Evolutionary conservation across 2,329 filamentous ascomycete genomes (phyloP), one percentile per base, ranked within the genome.

Genomic region (Sporothrix globosa): DNA sequence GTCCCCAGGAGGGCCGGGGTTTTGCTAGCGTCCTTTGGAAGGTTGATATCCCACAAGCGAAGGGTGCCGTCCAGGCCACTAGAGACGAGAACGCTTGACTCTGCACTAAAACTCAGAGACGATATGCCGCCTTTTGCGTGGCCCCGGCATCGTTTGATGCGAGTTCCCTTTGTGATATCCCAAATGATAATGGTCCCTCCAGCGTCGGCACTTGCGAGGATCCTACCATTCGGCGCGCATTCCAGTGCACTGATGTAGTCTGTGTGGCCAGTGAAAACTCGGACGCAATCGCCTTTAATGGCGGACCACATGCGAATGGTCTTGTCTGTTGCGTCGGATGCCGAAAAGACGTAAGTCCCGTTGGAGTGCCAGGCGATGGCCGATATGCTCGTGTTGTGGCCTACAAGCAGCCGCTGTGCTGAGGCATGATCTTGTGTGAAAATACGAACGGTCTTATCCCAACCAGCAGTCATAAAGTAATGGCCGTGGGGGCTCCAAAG

Each of bases 291-390:
- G 39, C 96, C 96, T 10, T 91, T 95, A 13, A 89, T 87, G n/a
- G 97, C 88, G 11, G 93, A 90, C 96, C 96, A 99, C 95, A 99
- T 98, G 41, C 96, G 90, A 46, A 98, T 92, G 0, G 93, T 96
- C 79, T 95, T 95, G 80, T 99, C 88, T 7, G 85, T 87, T 77
- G 90, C 94, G 74, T 92, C 92, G 14, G 93, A 96, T 3, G 92
- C 93, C 0, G 96, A 97, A 80, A 99, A 97, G 58, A 97, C 84
- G 76, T 98, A 99, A 6, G 91, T 88, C 21, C 92, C 93, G 78
- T 99, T 99, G 0, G 95, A 93, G 76, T 99, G 96, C 89, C 96
- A 99, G 17, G 91, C 86, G n/a, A 97, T 85, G 56, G 90, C 89
- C 67, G 96, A 96, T n/a, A 97, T 92, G 75, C 93, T 91, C 24